A percentile compares a stretch with the other conserved stretches of the same genome.
Conservation (phyloP, 805 yeast genomes). For the Saccharomycopsis babjevae region DNA sequence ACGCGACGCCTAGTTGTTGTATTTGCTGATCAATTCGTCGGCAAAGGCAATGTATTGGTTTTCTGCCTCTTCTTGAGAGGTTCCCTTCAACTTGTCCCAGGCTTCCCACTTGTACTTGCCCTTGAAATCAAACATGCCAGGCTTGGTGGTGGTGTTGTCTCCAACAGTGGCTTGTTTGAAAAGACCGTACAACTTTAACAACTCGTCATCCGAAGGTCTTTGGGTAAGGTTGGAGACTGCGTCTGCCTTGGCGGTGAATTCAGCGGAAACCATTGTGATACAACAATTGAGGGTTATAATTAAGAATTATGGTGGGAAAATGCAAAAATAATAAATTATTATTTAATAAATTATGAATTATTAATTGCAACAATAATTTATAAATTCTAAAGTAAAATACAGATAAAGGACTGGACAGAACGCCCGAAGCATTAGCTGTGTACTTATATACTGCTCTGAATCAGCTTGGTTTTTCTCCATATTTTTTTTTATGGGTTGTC, state of each 20-base stretch:
- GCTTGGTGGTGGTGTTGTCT: constrained; percentile 79
- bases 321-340: background rate
- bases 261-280: constrained; percentile 13
- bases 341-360: background rate
- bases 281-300: background rate
- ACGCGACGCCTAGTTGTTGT: constrained; percentile 22
- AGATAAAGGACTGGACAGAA: too few species aligned
- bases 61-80: constrained; percentile 85
- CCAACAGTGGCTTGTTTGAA: constrained; percentile 97
- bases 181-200: constrained; percentile 78
- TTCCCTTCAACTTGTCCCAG: constrained; percentile 84
- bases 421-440: too few species aligned
- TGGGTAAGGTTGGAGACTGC: constrained; percentile 65
- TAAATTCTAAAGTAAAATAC: too few species aligned
- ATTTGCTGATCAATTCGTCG: constrained; percentile 48
- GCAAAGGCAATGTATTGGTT: constrained; percentile 61
- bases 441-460: too few species aligned
- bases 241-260: constrained; percentile 41
- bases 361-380: too few species aligned
- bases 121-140: constrained; percentile 86
- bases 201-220: constrained; percentile 80
- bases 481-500: too few species aligned
- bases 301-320: background rate
- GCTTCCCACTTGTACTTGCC: constrained; percentile 98
- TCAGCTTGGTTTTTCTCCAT: too few species aligned